Evolutionary conservation across 257 asterid species (phyloP), one percentile per base, ranked within the genome.

Genomic region (Oldenlandia corymbosa): DNA sequence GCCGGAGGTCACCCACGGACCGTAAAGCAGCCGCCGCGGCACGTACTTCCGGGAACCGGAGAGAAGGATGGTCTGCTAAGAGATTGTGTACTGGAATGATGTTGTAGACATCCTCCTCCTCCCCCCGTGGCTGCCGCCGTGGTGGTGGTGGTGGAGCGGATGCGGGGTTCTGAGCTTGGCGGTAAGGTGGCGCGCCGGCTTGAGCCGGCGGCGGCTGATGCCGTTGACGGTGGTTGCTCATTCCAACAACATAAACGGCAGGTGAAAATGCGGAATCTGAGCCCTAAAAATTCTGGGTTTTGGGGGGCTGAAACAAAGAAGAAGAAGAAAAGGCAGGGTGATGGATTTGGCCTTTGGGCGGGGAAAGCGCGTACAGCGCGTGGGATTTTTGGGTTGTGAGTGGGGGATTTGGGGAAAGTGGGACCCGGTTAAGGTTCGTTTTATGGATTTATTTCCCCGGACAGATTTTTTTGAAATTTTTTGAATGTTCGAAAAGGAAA

Each of bases 21-120:
- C 84, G 87, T 10, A 88, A 81, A 0, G 96, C 90, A 0, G 94
- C 91, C 3, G 88, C 85, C 18, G 95, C 90, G 36, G 98, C 98
- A 10, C 98, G 91, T 1, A 91, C 98, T 73, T 91, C 98, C 1
- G 98, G 98, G 68, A 77, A 91, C 37, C 95, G 93, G 67, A 91
- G 94, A 16, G 96, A 81, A 10, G 98, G 98, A 66, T 91, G 98
- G 90, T 91, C 98, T 9, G 95, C 95, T 26, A 88, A 80, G 68
- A 91, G 91, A 68, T 91, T 86, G 72, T 88, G 94, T 56, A 88
- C 78, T 0, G 98, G 98, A 42, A 91, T 84, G 7, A 91, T 84
- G 78, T 91, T 91, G 79, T 83, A 91, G 4, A 65, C 69, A n/a
- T 67, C 61, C 30, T 78, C 77, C 2, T 70, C 60, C 27, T 75